Base-by-base conservation (phyloP, 169 alveolate genomes). In the Cryptosporidium bovis region DNA sequence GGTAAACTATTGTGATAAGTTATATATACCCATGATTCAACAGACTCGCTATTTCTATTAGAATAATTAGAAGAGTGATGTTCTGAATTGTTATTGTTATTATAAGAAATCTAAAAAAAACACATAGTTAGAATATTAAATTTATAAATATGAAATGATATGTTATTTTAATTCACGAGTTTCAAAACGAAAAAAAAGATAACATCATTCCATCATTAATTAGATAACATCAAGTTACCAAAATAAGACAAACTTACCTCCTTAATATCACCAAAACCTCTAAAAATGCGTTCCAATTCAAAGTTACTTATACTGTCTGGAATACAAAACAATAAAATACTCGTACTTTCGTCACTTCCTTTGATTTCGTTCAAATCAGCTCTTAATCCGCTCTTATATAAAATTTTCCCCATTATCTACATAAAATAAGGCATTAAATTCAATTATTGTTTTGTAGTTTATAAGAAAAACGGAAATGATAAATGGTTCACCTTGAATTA, bases 391-490 rank as follows among this genome's bases (percentile, higher is more conserved):
- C 27, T 7, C 1, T n/a, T 8, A 8, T 27, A 36, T n/a, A 58
- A 15, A 24, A 77, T 60, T 77, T 60, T 77, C n/a, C 87, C 71
- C 20, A 77, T 60, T 55, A 77, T 60, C 87, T 77, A 53, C 48
- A 40, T 8, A 40, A 40, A 40, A 40, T 8, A 40, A 40, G 10
- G 10, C 4, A 8, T 34, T 8, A 69, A 27, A 15, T 7, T 20
- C 24, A n/a, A 40, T 29, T 50, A 18, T 18, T 68, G 0, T 50
- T 36, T 20, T 60, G 34, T 48, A 33, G 40, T 16, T 13, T 29
- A 2, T 31, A 69, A 69, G 10, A 6, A 40, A 40, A 40, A 40
- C 27, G 27, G 27, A 24, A 24, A 24, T 24, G 27, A 24, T 0
- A 24, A 24, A 24, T 24, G 27, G 27, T 24, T 24, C 27, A 24